Conservation (phyloP, 371 early-diverging fungal genomes). For the Choanephora cucurbitarum region DNA sequence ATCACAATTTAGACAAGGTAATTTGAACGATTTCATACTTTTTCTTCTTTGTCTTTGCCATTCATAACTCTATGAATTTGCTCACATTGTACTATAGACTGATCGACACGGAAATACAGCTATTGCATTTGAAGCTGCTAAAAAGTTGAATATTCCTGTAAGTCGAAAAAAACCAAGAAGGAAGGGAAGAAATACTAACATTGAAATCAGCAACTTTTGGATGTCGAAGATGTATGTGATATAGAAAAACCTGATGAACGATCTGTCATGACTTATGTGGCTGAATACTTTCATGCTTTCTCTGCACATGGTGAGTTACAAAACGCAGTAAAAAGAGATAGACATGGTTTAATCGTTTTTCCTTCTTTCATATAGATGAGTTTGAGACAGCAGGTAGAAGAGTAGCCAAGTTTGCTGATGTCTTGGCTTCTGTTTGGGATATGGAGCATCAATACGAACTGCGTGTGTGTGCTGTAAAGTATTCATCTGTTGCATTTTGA, state of each 20-base stretch:
- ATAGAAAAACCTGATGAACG: conserved; percentile 95
- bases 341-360: too few relatives aligned
- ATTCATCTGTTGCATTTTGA: too few relatives aligned
- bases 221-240: conserved; percentile 96
- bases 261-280: conserved; percentile 98
- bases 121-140: conserved; percentile 96
- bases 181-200: not conserved
- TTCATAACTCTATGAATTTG: too few relatives aligned
- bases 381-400: conserved; percentile 90
- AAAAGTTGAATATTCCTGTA: conserved; percentile 85
- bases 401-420: conserved; percentile 88
- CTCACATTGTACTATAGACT: too few relatives aligned
- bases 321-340: not conserved
- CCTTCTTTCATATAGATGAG: conserved; percentile 52
- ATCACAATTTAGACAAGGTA: conserved; percentile 76
- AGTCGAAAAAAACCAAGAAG: conserved; percentile 6
- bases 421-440: conserved; percentile 82
- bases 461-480: conserved; percentile 60
- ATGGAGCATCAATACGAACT: conserved; percentile 91
- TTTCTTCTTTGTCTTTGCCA: not conserved
- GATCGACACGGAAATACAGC: conserved; percentile 86
- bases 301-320: conserved; percentile 66
- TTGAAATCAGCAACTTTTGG: conserved; percentile 68
- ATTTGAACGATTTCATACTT: not conserved
- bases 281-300: conserved; percentile 98